Base-by-base conservation (phyloP, 345 rosid genomes). In the Luvunga scandens region DNA sequence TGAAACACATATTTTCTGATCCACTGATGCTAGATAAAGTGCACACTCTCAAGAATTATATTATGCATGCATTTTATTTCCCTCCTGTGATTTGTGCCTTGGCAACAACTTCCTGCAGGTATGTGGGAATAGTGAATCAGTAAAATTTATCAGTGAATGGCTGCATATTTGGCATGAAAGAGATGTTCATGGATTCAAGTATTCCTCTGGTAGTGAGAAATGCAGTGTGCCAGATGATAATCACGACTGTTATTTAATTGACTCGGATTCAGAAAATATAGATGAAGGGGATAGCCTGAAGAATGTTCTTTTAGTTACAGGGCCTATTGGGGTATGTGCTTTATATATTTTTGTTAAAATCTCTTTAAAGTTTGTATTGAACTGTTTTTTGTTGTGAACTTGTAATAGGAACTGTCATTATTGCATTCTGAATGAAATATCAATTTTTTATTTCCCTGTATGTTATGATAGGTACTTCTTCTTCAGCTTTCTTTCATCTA, bases 111-210 rank as follows among this genome's bases (percentile, higher is more conserved):
- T 82, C 72, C 71, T 86, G 72, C 90, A 96, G 98, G 90, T 94
- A 18, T 96, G 98, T 85, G 98, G 98, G 77, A 96, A 94, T 86
- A 75, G 82, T 60, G 94, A 89, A 80, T 84, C 95, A n/a, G 95
- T 94, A 61, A 92, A 87, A 80, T 68, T 88, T 77, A 71, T 96
- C 84, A 90, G 81, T 56, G 95, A 92, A 65, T 96, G 99, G 99
- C 88, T 96, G 76, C 81, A 59, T 56, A 83, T 45, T 63, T 94
- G 99, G 98, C 84, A 74, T 55, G 86, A 89, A 81, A 87, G 88
- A 79, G 86, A 85, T 62, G 76, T 73, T 81, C 84, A 79, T 81
- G 75, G 83, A 69, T 80, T 75, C 81, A 86, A 80, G 77, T 85
- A 84, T 66, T 72, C 81, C 75, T 77, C 75, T 53, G 69, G 50